These are phyloP conservation scores for Euphrasia arctica DNA, from an alignment of 305 asterid species.

Conservation along the genomic window DNA sequence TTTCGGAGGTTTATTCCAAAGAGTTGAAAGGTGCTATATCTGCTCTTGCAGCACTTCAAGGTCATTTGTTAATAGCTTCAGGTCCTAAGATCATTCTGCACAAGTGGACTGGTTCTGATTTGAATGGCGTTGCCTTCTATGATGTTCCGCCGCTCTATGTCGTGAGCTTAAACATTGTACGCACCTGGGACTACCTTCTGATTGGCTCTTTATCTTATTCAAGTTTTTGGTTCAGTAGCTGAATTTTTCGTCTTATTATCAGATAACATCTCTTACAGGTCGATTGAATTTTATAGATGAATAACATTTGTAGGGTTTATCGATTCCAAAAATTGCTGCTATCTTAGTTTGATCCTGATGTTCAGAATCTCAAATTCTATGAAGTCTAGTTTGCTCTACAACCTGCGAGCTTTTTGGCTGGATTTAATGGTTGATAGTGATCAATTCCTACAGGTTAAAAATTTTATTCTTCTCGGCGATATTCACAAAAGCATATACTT, in stretches of 20 bases:
- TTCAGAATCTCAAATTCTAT: background rate
- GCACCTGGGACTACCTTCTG: slow-evolving; percentile 27
- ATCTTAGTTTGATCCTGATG: background rate
- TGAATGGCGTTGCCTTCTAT: slow-evolving; percentile 85
- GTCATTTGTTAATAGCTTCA: slow-evolving; percentile 87
- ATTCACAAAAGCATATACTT: slow-evolving; percentile 96
- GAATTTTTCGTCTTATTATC: background rate
- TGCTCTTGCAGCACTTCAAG: slow-evolving; percentile 96
- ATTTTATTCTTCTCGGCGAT: slow-evolving; percentile 94
- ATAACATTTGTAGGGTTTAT: background rate
- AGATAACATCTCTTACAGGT: background rate
- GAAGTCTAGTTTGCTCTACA: background rate
- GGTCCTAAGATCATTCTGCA: slow-evolving; percentile 95
- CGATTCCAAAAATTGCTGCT: background rate
- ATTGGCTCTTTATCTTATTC: slow-evolving; percentile 17
- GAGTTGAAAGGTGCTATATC: slow-evolving; percentile 99
- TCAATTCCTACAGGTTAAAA: slow-evolving; percentile 68
- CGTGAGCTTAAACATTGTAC: slow-evolving; percentile 95
- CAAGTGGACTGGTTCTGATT: slow-evolving; percentile 96
- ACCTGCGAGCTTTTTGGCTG: slow-evolving; percentile 15
- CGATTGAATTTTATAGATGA: background rate
- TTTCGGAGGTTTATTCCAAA: slow-evolving; percentile 81
- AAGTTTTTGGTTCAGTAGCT: slow-evolving; percentile 2
- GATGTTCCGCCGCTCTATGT: slow-evolving; percentile 97
- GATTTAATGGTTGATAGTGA: slow-evolving; percentile 19